Evolutionary conservation across 1,284 basidiomycete species (phyloP).

Genomic region (Meira miltonrushii): DNA sequence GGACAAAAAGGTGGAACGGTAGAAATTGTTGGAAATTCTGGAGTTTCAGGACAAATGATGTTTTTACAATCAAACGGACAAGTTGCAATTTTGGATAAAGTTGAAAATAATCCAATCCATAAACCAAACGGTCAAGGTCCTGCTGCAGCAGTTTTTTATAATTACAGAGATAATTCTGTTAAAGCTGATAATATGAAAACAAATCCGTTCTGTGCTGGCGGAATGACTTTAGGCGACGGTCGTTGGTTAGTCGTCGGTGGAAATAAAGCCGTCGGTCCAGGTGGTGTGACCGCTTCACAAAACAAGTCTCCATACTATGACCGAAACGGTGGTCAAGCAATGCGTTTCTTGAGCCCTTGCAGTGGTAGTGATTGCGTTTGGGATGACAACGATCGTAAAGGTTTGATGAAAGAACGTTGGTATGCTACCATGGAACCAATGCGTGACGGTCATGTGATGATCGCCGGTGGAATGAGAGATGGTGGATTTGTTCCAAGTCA

Average conservation of each 20-base stretch:
- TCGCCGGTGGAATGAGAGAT: constrained; percentile 37
- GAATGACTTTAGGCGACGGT: constrained; percentile 34
- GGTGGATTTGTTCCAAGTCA: constrained; percentile 39
- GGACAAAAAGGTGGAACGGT: constrained; percentile 15
- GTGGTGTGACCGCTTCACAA: constrained; percentile 24
- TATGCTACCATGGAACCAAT: constrained; percentile 44
- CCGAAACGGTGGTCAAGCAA: constrained; percentile 34
- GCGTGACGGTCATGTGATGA: constrained; percentile 31
- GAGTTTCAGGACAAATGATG: constrained; percentile 45
- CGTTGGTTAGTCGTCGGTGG: constrained; percentile 38
- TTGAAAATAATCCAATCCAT: constrained; percentile 34
- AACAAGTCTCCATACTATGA: constrained; percentile 29
- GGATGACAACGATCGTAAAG: constrained; percentile 25
- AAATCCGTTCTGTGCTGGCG: constrained; percentile 49
- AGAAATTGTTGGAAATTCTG: constrained; percentile 38
- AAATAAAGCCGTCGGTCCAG: constrained; percentile 36
- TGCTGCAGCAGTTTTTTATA: constrained; percentile 40
- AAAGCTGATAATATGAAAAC: constrained; percentile 32
- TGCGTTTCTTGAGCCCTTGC: constrained; percentile 32
- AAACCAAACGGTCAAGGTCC: constrained; percentile 21
- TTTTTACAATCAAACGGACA: constrained; percentile 36
- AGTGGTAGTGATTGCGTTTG: constrained; percentile 28
- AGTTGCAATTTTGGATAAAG: constrained; percentile 46
- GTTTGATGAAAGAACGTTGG: constrained; percentile 41
- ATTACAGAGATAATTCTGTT: constrained; percentile 26